A percentile compares a stretch with the other conserved stretches of the same genome.
phyloP scores from a whole-genome alignment of 805 yeast species.

The Torulaspora delbrueckii region DNA sequence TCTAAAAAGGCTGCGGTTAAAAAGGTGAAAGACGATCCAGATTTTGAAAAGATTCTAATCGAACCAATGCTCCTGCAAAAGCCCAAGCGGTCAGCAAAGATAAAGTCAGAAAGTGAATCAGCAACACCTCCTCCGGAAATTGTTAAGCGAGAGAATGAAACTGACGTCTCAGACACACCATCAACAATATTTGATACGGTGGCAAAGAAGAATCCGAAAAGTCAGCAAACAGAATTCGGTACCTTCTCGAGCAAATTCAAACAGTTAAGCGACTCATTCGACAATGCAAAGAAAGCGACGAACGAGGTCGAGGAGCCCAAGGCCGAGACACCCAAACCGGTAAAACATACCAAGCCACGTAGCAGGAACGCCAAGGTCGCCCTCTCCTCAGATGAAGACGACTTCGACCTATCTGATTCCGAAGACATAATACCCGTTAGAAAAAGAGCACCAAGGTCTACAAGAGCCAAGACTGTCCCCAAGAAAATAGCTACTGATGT shows the following conservation, averaged over 20 bases:
- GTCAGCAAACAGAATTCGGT: conserved; percentile 19
- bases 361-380: conserved; percentile 8
- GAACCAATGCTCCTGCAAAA: conserved; percentile 27
- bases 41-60: conserved; percentile 27
- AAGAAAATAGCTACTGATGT: conserved; percentile 18
- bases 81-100: conserved; percentile 22
- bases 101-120: conserved; percentile 17
- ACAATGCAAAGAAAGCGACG: conserved; percentile 12
- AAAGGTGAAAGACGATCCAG: conserved; percentile 26
- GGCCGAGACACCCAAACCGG: background rate
- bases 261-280: conserved; percentile 30
- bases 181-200: conserved; percentile 22
- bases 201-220: conserved; percentile 14
- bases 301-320: conserved; percentile 1
- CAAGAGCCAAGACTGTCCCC: conserved; percentile 19
- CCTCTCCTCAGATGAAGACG: conserved; percentile 25
- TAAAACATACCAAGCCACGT: background rate
- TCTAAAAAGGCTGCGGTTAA: conserved; percentile 18
- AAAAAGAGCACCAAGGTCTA: conserved; percentile 19
- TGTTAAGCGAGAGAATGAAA: conserved; percentile 6
- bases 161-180: conserved; percentile 1
- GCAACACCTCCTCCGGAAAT: conserved; percentile 6
- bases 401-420: conserved; percentile 16
- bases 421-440: conserved; percentile 16
- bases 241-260: conserved; percentile 32